Evolutionary conservation across 2,329 filamentous ascomycete species (phyloP).

Genomic region (Mollisia scopiformis): DNA sequence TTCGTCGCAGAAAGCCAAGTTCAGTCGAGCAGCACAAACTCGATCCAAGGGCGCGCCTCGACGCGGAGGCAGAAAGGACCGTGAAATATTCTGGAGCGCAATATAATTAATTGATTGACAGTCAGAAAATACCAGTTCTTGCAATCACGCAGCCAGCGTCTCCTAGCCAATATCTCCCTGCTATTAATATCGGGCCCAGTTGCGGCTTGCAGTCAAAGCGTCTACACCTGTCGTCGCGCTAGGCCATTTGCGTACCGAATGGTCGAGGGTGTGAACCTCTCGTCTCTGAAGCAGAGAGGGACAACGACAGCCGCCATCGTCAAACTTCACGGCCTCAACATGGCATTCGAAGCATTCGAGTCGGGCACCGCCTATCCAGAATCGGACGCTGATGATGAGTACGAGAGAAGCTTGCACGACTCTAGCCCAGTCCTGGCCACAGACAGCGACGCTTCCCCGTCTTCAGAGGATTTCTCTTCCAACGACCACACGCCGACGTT

Average conservation of each 20-base stretch:
- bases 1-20: constrained; percentile 2
- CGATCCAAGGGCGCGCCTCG: background rate
- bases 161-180: background rate
- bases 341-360: constrained; percentile 54
- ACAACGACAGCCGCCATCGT: background rate
- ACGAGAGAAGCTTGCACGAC: constrained; percentile 65
- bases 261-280: background rate
- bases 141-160: background rate
- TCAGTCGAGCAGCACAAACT: constrained; percentile 1
- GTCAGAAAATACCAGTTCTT: background rate
- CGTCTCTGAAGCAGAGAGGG: background rate
- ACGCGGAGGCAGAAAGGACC: background rate
- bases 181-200: background rate
- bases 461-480: constrained; percentile 70
- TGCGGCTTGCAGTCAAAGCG: no score
- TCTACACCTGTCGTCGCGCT: background rate
- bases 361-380: constrained; percentile 74
- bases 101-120: background rate
- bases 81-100: background rate
- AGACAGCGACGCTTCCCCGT: constrained; percentile 71
- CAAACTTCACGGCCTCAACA: background rate
- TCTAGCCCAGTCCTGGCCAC: constrained; percentile 63
- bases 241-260: background rate
- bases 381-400: constrained; percentile 80
- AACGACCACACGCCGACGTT: constrained; percentile 79